These are phyloP conservation scores for Leccinum ponderosum DNA, from an alignment of 1,284 basidiomycete species.

Conservation along the genomic window DNA sequence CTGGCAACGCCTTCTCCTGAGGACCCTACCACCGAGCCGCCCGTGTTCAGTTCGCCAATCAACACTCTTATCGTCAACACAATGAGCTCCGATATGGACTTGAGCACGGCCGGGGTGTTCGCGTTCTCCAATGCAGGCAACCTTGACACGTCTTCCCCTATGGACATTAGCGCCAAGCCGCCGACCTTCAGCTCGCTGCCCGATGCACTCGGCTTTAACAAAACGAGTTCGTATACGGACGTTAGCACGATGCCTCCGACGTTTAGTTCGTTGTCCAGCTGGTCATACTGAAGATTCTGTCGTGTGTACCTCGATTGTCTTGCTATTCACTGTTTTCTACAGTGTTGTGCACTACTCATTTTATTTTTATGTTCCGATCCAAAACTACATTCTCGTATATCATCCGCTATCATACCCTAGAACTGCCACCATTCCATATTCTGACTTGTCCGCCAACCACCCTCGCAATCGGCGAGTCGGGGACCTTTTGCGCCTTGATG, in stretches of 20 bases:
- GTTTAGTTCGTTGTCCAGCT: slow-evolving; percentile 10
- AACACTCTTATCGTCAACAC: not conserved
- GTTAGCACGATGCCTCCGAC: slow-evolving; percentile 20
- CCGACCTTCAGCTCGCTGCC: slow-evolving; percentile 2
- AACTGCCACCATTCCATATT: not conserved
- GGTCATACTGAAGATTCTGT: slow-evolving; percentile 5
- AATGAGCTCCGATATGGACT: slow-evolving; percentile 9
- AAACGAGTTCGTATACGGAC: slow-evolving; percentile 9
- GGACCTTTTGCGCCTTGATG: slow-evolving; percentile 35
- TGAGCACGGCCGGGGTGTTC: slow-evolving; percentile 8
- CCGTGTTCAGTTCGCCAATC: slow-evolving; percentile 1
- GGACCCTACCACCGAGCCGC: not conserved
- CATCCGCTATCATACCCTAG: not conserved
- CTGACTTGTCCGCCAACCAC: not conserved
- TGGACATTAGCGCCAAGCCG: not conserved
- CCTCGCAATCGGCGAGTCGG: not conserved
- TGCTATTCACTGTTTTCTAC: not conserved
- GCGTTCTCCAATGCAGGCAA: not conserved
- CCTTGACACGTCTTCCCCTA: not conserved
- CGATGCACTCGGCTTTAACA: not conserved
- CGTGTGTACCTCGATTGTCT: not conserved
- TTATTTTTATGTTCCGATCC: not conserved
- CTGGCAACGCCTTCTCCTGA: not conserved
- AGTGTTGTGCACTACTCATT: not conserved
- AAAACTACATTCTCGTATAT: not conserved